Conservation (phyloP, 805 yeast species). For the Tetrapisispora iriomotensis region DNA sequence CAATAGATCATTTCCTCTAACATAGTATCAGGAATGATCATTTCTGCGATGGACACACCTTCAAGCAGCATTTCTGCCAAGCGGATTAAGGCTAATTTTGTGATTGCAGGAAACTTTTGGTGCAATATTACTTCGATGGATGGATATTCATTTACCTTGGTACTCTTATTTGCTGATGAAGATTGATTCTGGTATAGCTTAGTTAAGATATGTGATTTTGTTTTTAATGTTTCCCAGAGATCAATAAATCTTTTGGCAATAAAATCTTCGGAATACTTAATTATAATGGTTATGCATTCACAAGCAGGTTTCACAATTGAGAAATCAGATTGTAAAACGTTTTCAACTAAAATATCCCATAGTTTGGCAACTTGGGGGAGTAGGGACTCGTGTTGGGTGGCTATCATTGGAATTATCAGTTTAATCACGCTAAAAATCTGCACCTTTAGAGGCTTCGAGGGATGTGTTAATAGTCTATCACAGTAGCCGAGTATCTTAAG, state of each 20-base stretch:
- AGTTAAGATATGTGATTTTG: slow-evolving; percentile 11
- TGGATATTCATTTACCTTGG: not conserved
- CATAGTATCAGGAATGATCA: slow-evolving; percentile 13
- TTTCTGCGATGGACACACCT: slow-evolving; percentile 19
- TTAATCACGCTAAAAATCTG: slow-evolving; percentile 45
- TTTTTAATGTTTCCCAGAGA: slow-evolving; percentile 17
- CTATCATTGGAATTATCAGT: slow-evolving; percentile 41
- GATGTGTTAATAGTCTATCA: slow-evolving; percentile 58
- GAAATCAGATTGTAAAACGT: slow-evolving; percentile 14
- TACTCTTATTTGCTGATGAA: not conserved
- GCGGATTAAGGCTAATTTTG: slow-evolving; percentile 14
- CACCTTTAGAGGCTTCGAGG: slow-evolving; percentile 44
- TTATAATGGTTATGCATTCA: slow-evolving; percentile 14
- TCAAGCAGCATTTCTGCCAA: slow-evolving; percentile 18
- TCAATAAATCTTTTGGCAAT: slow-evolving; percentile 23
- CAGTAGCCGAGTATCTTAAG: slow-evolving; percentile 60
- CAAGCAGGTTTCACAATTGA: slow-evolving; percentile 18
- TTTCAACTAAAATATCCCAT: slow-evolving; percentile 21
- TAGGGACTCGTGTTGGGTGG: slow-evolving; percentile 32
- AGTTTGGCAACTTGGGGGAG: slow-evolving; percentile 26
- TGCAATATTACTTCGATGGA: not conserved
- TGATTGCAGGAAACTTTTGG: slow-evolving; percentile 16
- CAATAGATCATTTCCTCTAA: slow-evolving; percentile 17
- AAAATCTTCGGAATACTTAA: slow-evolving; percentile 19
- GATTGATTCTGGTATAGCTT: slow-evolving; percentile 1